phyloP scores from a whole-genome alignment of 139 green algal genomes.

The Yamagishiella unicocca region DNA sequence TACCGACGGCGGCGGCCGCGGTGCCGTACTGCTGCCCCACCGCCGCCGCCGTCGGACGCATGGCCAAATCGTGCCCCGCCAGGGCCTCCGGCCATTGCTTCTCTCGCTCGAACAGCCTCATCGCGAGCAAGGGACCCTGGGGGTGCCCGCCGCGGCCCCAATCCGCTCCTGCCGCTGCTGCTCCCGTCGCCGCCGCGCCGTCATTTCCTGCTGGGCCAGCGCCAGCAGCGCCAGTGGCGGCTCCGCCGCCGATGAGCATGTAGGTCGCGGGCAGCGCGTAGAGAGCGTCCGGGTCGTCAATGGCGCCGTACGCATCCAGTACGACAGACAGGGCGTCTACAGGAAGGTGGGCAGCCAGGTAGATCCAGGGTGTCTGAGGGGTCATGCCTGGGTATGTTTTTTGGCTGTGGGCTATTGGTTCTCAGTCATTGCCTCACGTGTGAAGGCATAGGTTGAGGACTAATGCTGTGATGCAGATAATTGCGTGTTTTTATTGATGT shows the following conservation, averaged over 20 bases:
- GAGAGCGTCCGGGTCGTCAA: conserved; percentile 85
- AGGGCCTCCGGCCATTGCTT: conserved; percentile 59
- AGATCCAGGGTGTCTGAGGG: no score
- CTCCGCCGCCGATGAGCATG: conserved; percentile 24
- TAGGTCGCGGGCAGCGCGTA: conserved; percentile 74
- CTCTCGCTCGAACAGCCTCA: conserved; percentile 63
- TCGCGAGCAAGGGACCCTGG: neutral
- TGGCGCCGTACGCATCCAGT: conserved; percentile 77
- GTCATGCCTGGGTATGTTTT: no score
- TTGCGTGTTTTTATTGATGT: no score
- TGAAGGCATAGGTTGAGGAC: no score
- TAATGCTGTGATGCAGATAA: no score
- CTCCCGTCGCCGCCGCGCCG: neutral
- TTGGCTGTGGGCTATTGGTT: no score
- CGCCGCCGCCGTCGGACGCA: neutral
- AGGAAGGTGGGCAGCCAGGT: no score
- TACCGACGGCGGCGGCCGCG: neutral
- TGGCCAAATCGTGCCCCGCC: conserved; percentile 54
- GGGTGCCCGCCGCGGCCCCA: neutral
- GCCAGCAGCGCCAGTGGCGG: neutral
- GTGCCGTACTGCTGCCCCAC: neutral
- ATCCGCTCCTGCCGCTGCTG: neutral
- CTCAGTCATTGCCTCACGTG: no score
- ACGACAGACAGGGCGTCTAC: conserved; percentile 71
- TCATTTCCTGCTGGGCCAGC: neutral